Evolutionary conservation across 1,284 basidiomycete species (phyloP), one percentile per base, ranked within the genome.

Genomic region (Ceratobasidium sp.): DNA sequence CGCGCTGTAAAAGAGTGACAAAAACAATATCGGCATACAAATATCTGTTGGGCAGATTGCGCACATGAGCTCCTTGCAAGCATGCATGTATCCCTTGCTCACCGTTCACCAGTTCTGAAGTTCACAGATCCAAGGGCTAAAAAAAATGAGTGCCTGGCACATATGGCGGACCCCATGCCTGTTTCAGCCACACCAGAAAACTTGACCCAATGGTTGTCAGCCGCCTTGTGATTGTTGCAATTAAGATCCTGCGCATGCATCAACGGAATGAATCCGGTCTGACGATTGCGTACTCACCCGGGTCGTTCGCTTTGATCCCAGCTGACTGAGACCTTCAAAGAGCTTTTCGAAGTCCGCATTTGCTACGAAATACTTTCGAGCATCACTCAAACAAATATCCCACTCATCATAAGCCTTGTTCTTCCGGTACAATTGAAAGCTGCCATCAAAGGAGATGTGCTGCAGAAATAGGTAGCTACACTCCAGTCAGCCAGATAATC

Each of bases 171-270:
- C 1, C 73, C 62, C 1, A 75, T 3, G 6, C 73, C 73, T 7
- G 73, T 65, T 10, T 50, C 73, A 44, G 18, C 60, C 3, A 65
- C 6, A 3, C 73, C 62, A 8, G 18, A n/a, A 5, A 35, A 65
- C 1, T n/a, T 5, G 0, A 75, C 35, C 30, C 14, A 75, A 1
- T 10, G 33, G 27, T 38, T 52, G 5, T 52, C 8, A 0, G 48
- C 48, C 12, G 73, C 73, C 35, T 65, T 65, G 30, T 75, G 73
- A 23, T 75, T 75, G 35, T 75, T 38, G 20, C 73, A 67, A 20
- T 23, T 8, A 0, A 27, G 12, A 27, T 67, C 27, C 65, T 67
- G 14, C 3, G 12, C 4, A 44, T 12, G 12, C 41, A 44, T n/a
- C n/a, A n/a, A n/a, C n/a, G n/a, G n/a, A n/a, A n/a, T n/a, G n/a